Conservation (phyloP, 495 filamentous ascomycete species). For the Sporormia fimetaria region DNA sequence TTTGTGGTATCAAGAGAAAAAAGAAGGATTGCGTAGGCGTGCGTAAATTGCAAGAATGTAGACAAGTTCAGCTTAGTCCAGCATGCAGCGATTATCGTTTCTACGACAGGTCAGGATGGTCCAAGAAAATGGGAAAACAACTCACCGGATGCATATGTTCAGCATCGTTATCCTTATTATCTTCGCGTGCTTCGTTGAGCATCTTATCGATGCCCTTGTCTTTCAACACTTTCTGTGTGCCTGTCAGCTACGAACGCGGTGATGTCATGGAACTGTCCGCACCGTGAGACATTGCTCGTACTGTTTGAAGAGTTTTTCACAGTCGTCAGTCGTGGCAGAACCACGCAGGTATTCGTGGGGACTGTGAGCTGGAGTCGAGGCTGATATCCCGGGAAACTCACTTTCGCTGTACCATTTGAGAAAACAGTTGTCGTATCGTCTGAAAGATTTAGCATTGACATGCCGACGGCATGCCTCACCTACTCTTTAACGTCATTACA, state of each 20-base stretch:
- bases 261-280: constrained; percentile 26
- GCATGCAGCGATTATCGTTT: constrained; percentile 1
- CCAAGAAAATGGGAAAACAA: background rate
- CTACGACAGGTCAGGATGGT: constrained; percentile 2
- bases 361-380: constrained; percentile 10
- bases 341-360: constrained; percentile 71
- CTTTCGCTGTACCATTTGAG: constrained; percentile 96
- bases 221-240: constrained; percentile 60
- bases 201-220: constrained; percentile 76
- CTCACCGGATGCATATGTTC: constrained; percentile 44
- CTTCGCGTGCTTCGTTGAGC: constrained; percentile 72
- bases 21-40: background rate
- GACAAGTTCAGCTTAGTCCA: background rate
- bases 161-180: constrained; percentile 68
- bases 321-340: constrained; percentile 69
- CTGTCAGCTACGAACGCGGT: background rate
- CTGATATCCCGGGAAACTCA: constrained; percentile 34
- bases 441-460: constrained; percentile 5
- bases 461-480: constrained; percentile 17
- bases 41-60: background rate
- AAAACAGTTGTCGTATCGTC: constrained; percentile 82
- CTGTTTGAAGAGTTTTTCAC: constrained; percentile 67
- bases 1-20: background rate
- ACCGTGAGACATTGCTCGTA: constrained; percentile 76
- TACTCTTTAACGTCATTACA: constrained; percentile 88